Evolutionary conservation across 2,329 filamentous ascomycete genomes (phyloP).

Genomic region (Pseudocercospora macadamiae): DNA sequence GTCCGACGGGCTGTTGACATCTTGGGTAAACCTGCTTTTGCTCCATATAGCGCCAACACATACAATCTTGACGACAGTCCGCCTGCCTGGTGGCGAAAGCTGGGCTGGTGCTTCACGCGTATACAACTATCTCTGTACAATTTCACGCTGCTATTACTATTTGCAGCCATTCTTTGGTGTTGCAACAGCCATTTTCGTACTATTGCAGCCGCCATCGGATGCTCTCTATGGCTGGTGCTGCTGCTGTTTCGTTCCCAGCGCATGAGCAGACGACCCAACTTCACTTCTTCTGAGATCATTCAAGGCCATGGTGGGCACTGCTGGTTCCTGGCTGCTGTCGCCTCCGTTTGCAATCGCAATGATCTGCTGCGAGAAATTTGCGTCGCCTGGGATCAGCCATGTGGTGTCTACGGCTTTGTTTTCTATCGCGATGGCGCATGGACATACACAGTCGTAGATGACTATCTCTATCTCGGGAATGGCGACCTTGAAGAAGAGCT

Average conservation of each 20-base stretch:
- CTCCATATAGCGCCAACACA: conserved; percentile 30
- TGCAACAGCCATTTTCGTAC: too few relatives aligned
- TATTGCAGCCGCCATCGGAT: too few relatives aligned
- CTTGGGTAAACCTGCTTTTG: background rate
- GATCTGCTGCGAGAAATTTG: conserved; percentile 74
- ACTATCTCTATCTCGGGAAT: conserved; percentile 81
- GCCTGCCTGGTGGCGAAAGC: too few relatives aligned
- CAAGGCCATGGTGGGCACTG: conserved; percentile 79
- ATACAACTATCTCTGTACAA: too few relatives aligned
- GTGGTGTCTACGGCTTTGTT: conserved; percentile 81
- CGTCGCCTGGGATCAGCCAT: conserved; percentile 68
- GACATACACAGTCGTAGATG: conserved; percentile 87
- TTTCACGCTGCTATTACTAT: too few relatives aligned
- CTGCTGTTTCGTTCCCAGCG: too few relatives aligned
- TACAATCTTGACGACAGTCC: too few relatives aligned
- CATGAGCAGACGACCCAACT: too few relatives aligned
- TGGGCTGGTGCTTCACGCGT: too few relatives aligned
- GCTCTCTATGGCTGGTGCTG: too few relatives aligned
- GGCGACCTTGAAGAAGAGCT: conserved; percentile 69
- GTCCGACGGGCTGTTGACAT: background rate
- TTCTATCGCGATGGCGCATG: conserved; percentile 82
- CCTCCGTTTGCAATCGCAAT: conserved; percentile 72
- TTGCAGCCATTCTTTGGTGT: too few relatives aligned
- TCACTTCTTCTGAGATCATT: conserved; percentile 72
- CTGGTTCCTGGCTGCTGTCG: conserved; percentile 79